Evolutionary conservation across 257 asterid genomes (phyloP).

Genomic region (Scutellaria barbata): DNA sequence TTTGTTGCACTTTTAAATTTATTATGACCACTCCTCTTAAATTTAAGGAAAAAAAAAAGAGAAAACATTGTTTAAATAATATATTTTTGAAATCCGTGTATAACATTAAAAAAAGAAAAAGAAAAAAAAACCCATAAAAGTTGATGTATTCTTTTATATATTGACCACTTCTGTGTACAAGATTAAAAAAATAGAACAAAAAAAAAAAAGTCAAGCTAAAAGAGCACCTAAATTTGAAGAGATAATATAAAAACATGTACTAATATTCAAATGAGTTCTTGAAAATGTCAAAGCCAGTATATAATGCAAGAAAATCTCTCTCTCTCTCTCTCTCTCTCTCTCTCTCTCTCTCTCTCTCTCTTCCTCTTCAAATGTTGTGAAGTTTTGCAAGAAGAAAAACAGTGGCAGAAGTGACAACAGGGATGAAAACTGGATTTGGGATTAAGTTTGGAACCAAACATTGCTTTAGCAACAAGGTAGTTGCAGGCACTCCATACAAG

Average conservation of each 20-base stretch:
- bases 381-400: constrained; percentile 64
- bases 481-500: constrained; percentile 53
- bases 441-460: constrained; percentile 46
- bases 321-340: not conserved
- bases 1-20: too few species aligned
- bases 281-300: constrained; percentile 8
- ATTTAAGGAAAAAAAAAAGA: too few species aligned
- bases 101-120: too few species aligned
- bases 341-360: constrained; percentile 5
- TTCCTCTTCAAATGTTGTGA: constrained; percentile 47
- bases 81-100: too few species aligned
- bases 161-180: not conserved
- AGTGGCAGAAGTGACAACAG: constrained; percentile 65
- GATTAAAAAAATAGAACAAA: not conserved
- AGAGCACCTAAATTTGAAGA: not conserved
- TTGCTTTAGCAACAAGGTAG: constrained; percentile 53
- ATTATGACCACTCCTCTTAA: too few species aligned
- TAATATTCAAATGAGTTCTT: not conserved
- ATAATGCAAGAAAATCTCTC: not conserved
- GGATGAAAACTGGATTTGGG: constrained; percentile 60
- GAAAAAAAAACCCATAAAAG: too few species aligned
- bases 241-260: not conserved
- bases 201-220: not conserved
- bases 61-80: too few species aligned
- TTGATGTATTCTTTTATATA: too few species aligned